A percentile compares a stretch with the other conserved stretches of the same genome.
These are phyloP conservation scores for Punctularia strigosozonata DNA, from an alignment of 768 basidiomycete genomes.

Conservation along the genomic window DNA sequence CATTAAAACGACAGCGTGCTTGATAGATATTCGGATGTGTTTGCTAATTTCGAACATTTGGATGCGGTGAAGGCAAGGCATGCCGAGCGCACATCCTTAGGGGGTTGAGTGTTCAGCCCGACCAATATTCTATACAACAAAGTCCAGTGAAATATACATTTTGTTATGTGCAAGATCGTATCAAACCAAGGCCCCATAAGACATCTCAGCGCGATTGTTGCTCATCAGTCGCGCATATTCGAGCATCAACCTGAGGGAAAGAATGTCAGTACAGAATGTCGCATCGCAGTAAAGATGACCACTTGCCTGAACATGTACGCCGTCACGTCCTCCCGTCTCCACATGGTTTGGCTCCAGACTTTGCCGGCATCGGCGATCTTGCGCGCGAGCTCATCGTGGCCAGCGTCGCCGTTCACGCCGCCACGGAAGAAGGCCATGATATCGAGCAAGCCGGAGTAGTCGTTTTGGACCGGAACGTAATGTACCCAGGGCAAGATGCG, in stretches of 20 bases:
- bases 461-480: slow-evolving; percentile 24
- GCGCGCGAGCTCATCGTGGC: slow-evolving; percentile 2
- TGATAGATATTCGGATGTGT: too few relatives aligned
- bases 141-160: too few relatives aligned
- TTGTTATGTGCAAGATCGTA: too few relatives aligned
- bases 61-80: too few relatives aligned
- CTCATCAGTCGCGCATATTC: neutral
- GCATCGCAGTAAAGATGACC: neutral
- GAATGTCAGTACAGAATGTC: neutral
- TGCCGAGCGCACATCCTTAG: too few relatives aligned
- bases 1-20: too few relatives aligned
- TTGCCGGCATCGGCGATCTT: neutral
- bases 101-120: too few relatives aligned
- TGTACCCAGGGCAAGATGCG: slow-evolving; percentile 27
- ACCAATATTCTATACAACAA: too few relatives aligned
- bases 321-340: neutral
- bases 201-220: too few relatives aligned
- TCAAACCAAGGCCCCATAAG: too few relatives aligned
- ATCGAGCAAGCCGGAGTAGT: slow-evolving; percentile 28
- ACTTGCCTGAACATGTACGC: neutral
- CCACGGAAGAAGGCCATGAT: slow-evolving; percentile 36
- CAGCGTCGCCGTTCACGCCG: slow-evolving; percentile 3
- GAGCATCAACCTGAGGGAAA: neutral
- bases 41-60: too few relatives aligned
- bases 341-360: neutral